phyloP scores from a whole-genome alignment of 129 eudicot species.

The Flaveria robusta region DNA sequence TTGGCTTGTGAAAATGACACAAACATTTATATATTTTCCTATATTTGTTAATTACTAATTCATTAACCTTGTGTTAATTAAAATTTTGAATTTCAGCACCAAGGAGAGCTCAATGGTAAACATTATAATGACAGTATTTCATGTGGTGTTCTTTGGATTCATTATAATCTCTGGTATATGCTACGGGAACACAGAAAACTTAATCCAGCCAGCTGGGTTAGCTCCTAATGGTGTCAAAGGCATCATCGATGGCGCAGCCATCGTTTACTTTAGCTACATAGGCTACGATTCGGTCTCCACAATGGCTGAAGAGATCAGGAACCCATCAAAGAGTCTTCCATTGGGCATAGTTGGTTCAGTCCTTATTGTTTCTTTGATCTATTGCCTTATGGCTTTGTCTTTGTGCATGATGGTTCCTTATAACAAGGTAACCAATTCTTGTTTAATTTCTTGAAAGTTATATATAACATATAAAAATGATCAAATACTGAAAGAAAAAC shows the following conservation, averaged over 20 bases:
- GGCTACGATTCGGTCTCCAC: constrained; percentile 86
- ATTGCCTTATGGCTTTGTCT: constrained; percentile 69
- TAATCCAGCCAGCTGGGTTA: constrained; percentile 60
- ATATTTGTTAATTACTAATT: constrained; percentile 7
- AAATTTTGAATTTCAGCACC: constrained; percentile 52
- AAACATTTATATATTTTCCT: background rate
- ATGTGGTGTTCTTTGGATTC: constrained; percentile 65
- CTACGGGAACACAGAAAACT: constrained; percentile 57
- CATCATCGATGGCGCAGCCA: constrained; percentile 70
- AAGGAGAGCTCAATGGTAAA: constrained; percentile 80
- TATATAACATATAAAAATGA: background rate
- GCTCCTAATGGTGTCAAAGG: constrained; percentile 70
- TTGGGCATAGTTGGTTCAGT: constrained; percentile 69
- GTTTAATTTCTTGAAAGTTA: constrained; percentile 11
- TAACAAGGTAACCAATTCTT: constrained; percentile 42
- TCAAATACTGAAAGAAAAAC: constrained; percentile 15
- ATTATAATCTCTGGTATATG: constrained; percentile 64
- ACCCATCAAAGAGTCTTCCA: constrained; percentile 66
- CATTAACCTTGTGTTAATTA: constrained; percentile 6
- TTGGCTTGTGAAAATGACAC: constrained; percentile 47
- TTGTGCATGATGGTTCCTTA: constrained; percentile 69
- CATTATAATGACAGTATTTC: constrained; percentile 68
- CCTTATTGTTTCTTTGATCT: constrained; percentile 54
- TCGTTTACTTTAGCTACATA: constrained; percentile 77
- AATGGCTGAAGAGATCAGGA: constrained; percentile 76